A percentile compares a stretch with the other conserved stretches of the same genome.
These are phyloP conservation scores for Ogataea neopini DNA, from an alignment of 805 yeast species.

Conservation along the genomic window DNA sequence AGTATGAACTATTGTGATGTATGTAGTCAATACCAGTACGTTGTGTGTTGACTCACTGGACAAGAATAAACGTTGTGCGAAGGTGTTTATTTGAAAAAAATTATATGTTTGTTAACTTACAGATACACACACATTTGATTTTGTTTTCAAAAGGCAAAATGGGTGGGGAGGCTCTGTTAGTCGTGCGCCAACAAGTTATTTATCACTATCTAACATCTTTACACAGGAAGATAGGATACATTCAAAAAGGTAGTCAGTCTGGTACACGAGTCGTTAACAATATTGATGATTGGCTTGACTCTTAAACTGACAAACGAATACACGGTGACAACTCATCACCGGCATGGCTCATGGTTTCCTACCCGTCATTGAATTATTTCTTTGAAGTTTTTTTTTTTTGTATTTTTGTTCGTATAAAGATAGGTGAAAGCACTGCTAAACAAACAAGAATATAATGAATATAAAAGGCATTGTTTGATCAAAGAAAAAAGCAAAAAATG, in stretches of 20 bases:
- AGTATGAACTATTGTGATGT: background rate
- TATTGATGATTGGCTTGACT: too few relatives aligned
- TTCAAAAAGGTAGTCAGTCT: too few relatives aligned
- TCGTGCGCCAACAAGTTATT: background rate
- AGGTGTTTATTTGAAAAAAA: too few relatives aligned
- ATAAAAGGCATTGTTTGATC: slow-evolving; percentile 6
- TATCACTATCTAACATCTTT: background rate
- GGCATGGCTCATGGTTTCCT: too few relatives aligned
- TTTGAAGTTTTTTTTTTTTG: slow-evolving; percentile 4
- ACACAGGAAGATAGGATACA: background rate
- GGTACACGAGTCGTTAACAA: too few relatives aligned
- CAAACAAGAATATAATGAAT: slow-evolving; percentile 4
- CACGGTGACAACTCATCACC: too few relatives aligned
- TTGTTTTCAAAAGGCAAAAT: slow-evolving; percentile 3
- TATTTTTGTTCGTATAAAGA: slow-evolving; percentile 7
- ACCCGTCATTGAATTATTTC: too few relatives aligned
- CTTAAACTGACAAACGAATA: too few relatives aligned
- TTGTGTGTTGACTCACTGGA: background rate
- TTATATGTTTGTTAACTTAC: background rate
- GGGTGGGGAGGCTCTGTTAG: slow-evolving; percentile 1
- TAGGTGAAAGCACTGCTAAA: slow-evolving; percentile 4
- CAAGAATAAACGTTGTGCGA: background rate
- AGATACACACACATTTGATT: background rate
- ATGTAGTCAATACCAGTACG: background rate
- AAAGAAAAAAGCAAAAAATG: slow-evolving; percentile 3